Percentiles rank a stretch among this genome's conserved stretches.
Conservation (phyloP, 768 basidiomycete genomes). For the Russula brevipes region DNA sequence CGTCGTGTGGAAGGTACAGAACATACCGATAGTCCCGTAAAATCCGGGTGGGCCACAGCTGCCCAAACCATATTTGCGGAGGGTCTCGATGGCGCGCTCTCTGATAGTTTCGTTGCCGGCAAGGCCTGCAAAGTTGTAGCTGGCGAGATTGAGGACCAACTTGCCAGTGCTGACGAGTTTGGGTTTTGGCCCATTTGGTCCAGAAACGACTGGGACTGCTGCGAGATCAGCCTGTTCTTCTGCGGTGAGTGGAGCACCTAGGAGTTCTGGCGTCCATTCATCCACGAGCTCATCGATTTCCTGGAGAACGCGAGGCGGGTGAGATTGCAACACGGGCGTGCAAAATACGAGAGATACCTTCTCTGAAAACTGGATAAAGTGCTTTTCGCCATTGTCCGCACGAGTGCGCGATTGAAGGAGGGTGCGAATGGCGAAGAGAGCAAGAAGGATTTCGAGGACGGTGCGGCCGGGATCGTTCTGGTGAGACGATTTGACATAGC, state of each 20-base stretch:
- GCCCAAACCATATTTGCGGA: conserved; percentile 87
- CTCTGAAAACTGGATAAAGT: conserved; percentile 87
- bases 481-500: conserved; percentile 92
- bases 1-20: background rate
- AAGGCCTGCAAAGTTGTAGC: conserved; percentile 88
- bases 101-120: conserved; percentile 86
- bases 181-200: conserved; percentile 78
- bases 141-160: conserved; percentile 77
- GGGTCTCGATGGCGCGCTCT: conserved; percentile 73
- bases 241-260: conserved; percentile 56
- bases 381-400: conserved; percentile 75
- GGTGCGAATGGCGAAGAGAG: conserved; percentile 85
- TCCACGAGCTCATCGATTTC: conserved; percentile 96
- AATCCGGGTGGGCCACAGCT: conserved; percentile 96
- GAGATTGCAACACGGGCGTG: background rate
- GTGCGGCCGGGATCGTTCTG: conserved; percentile 94
- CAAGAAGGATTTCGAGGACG: conserved; percentile 79
- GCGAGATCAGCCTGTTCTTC: conserved; percentile 65
- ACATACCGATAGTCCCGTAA: conserved; percentile 89
- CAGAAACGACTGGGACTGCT: conserved; percentile 70
- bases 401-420: conserved; percentile 86
- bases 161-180: conserved; percentile 69
- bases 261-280: conserved; percentile 88
- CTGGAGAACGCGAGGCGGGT: conserved; percentile 37
- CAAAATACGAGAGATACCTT: conserved; percentile 52